Evolutionary conservation across 2,329 filamentous ascomycete species (phyloP), one percentile per base, ranked within the genome.

Genomic region (Colletotrichum australisinense): DNA sequence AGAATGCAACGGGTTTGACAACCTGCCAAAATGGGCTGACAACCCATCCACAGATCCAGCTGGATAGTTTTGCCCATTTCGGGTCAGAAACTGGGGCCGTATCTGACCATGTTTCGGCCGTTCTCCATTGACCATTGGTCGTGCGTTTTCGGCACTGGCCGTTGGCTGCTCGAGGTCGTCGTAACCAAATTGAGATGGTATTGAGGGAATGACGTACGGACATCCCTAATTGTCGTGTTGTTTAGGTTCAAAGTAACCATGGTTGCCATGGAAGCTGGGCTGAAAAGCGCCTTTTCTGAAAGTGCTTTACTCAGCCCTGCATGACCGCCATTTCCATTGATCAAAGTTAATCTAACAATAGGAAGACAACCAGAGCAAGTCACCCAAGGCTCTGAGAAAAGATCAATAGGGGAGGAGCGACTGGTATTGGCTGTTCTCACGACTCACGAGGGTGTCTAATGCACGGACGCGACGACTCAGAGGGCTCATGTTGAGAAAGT

Each of bases 1-100:
- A 26, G 22, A 22, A 52, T 64, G 67, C 59, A 32, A 28, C 67
- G 19, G 53, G 38, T 66, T 30, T 30, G 24, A 60, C 62, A 57
- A 57, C 68, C 68, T 70, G 55, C 68, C 68, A 42, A 55, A 70
- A 70, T 70, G 62, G 68, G 62, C 68, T 70, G 55, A 66, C 68
- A 38, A 57, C 63, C 55, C 69, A 28, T 62, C 56, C 56, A 57
- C 19, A 30, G 24, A 22, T 52, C 49, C 57, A 49, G 63, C 57
- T 26, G 57, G 69, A 26, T 58, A 58, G 19, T 32, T n/a, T 30
- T 30, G 19, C 55, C 55, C 55, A 19, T 11, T 32, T 46, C 62
- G 30, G 14, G 14, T 14, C 19, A 32, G 16, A 32, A 55, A 55
- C 14, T 32, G 28, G 55, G 28, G 55, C 55, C 16, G 28, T 16